Conservation (phyloP, 2,329 filamentous ascomycete genomes). For the Helminthosporium solani region DNA sequence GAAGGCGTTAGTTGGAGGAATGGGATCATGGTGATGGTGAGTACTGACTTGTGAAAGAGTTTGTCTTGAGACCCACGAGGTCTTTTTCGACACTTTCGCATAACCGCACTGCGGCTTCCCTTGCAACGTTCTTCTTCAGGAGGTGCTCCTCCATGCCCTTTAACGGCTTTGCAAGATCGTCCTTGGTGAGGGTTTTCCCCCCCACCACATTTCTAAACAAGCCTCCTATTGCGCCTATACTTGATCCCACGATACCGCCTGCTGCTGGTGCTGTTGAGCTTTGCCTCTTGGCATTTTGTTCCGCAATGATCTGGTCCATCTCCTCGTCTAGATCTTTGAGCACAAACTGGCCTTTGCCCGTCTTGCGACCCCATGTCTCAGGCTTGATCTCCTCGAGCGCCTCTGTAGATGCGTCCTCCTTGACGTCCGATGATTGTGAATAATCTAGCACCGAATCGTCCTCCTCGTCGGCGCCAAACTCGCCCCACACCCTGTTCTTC, state of each 20-base stretch:
- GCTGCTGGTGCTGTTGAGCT: slow-evolving; percentile 21
- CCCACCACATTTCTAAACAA: slow-evolving; percentile 94
- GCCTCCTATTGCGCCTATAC: slow-evolving; percentile 79
- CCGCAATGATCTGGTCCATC: slow-evolving; percentile 82
- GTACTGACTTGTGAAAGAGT: slow-evolving; percentile 72
- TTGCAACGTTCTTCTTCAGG: slow-evolving; percentile 91
- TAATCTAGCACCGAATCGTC: slow-evolving; percentile 84
- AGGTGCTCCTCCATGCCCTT: slow-evolving; percentile 96
- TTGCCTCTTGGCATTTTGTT: slow-evolving; percentile 63
- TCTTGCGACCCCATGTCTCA: slow-evolving; percentile 80
- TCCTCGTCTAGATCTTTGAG: slow-evolving; percentile 92
- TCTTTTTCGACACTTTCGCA: slow-evolving; percentile 91
- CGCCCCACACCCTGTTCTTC: slow-evolving; percentile 89
- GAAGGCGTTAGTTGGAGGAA: slow-evolving; percentile 10
- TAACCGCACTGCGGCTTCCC: slow-evolving; percentile 86
- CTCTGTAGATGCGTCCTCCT: slow-evolving; percentile 51
- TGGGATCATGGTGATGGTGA: neutral
- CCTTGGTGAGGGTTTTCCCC: slow-evolving; percentile 85
- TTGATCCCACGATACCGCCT: slow-evolving; percentile 71
- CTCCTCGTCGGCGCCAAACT: slow-evolving; percentile 85
- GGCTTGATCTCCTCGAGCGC: slow-evolving; percentile 73
- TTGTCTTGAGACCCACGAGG: slow-evolving; percentile 86
- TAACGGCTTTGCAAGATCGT: slow-evolving; percentile 87
- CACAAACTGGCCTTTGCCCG: slow-evolving; percentile 86
- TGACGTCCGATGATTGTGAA: slow-evolving; percentile 63